A percentile compares a stretch with the other conserved stretches of the same genome.
Conservation (phyloP, 2,329 filamentous ascomycete genomes). For the Arthrocladium fulminans region DNA sequence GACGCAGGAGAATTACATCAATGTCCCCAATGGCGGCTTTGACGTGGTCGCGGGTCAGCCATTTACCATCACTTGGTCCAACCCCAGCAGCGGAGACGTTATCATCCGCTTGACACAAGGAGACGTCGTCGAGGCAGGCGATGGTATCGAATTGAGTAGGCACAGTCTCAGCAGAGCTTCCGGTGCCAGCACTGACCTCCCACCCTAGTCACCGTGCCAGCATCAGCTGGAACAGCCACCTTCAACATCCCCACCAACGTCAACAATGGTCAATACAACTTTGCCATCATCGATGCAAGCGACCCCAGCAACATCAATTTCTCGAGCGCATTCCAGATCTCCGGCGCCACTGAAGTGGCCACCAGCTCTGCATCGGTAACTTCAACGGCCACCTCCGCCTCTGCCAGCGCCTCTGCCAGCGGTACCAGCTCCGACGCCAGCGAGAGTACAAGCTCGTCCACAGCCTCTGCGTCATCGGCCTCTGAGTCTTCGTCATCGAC, state of each 20-base stretch:
- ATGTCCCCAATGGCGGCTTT: conserved; percentile 35
- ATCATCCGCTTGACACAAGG: conserved; percentile 44
- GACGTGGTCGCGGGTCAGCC: conserved; percentile 39
- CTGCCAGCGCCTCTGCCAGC: conserved; percentile 1
- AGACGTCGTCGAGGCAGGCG: conserved; percentile 32
- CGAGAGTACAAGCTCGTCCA: conserved; percentile 20
- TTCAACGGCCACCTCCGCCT: conserved; percentile 19
- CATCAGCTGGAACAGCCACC: conserved; percentile 42
- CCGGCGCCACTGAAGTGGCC: conserved; percentile 35
- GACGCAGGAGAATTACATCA: conserved; percentile 41
- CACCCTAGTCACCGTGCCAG: conserved; percentile 34
- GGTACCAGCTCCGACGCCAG: conserved; percentile 12
- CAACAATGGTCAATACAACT: conserved; percentile 40
- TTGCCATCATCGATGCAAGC: conserved; percentile 44
- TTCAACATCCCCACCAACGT: conserved; percentile 39
- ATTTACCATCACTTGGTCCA: conserved; percentile 41
- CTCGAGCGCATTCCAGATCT: conserved; percentile 43
- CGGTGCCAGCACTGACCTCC: neutral
- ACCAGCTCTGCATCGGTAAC: conserved; percentile 25
- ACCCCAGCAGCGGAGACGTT: conserved; percentile 42
- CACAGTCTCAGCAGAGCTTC: conserved; percentile 12
- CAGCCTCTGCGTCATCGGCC: conserved; percentile 18
- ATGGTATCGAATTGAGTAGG: conserved; percentile 39
- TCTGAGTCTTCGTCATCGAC: conserved; percentile 21
- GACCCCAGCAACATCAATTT: conserved; percentile 42